Evolutionary conservation across 1,139 yeast species (phyloP), one percentile per base, ranked within the genome.

Genomic region (Debaryomyces coudertii): DNA sequence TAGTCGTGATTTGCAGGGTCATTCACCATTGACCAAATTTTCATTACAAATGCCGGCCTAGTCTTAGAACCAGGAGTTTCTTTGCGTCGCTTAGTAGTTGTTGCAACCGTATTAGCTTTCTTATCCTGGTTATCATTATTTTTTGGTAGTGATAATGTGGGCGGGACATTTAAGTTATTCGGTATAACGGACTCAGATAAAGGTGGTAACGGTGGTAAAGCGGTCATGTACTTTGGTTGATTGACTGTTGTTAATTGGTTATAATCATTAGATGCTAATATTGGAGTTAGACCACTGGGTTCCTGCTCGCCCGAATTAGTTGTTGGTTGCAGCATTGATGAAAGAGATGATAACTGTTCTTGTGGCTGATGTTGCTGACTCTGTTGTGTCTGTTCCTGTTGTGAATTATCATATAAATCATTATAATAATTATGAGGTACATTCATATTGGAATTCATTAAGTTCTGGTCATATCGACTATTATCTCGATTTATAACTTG

Each of bases 11-110:
- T 92, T 1, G 69, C 62, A 0, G 81, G 73, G 61, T 92, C 97
- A 62, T 90, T 90, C 9, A 93, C 92, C 97, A 93, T 93, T 29
- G 86, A 80, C 98, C 98, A 93, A 28, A 93, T 73, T 63, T 93
- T 93, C 74, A 85, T 82, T 5, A 93, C 96, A 69, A 93, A 93
- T 0, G 96, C 95, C 1, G 97, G 96, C 46, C 90, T 58, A 1
- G 76, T 57, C 48, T 73, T 73, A 7, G 77, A 72, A 1, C 67
- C 70, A 11, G 57, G 52, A 3, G 56, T 52, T 33, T 73, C 78
- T 50, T 72, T 71, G 42, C 65, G 66, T 44, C 63, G 60, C 49
- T 61, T 67, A 5, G 52, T 36, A 16, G 34, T 23, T 30, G 47
- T 45, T 24, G 50, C 48, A 7, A 38, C 34, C 20, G 38, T 36